phyloP scores from a whole-genome alignment of 2,329 filamentous ascomycete species.

The Fusarium newnesense region DNA sequence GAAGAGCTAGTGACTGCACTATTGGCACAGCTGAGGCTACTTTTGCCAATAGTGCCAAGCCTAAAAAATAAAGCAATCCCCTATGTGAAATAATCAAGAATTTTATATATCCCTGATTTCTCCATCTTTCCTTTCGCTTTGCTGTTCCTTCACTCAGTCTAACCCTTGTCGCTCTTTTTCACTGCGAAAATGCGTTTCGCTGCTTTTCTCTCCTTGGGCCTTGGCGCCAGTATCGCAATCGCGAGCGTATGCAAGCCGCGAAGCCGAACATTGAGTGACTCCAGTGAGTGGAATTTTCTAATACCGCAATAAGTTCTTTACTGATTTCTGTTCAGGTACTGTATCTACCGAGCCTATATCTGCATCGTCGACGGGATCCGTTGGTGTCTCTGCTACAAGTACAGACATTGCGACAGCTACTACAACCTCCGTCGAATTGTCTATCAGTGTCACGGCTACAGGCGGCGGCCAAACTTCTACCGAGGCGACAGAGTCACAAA shows the following conservation, averaged over 20 bases:
- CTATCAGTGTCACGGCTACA: neutral
- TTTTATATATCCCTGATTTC: neutral
- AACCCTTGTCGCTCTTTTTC: neutral
- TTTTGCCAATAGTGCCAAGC: neutral
- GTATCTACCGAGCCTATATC: fast-evolving
- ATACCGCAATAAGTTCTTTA: fast-evolving
- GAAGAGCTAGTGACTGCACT: neutral
- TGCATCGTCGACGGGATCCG: fast-evolving
- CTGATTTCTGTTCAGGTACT: fast-evolving
- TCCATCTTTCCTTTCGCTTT: fast-evolving
- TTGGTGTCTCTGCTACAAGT: neutral
- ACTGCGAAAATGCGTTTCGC: neutral
- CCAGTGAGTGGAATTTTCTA: fast-evolving
- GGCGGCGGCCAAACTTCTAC: neutral
- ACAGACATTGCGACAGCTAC: neutral
- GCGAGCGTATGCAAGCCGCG: neutral
- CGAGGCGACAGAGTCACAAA: neutral
- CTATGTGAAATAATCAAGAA: fast-evolving
- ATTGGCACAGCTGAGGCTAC: neutral
- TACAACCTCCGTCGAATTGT: neutral
- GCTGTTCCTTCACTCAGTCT: fast-evolving
- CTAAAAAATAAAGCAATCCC: neutral
- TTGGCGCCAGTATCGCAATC: neutral
- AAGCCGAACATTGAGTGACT: neutral
- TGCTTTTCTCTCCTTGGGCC: neutral